phyloP scores from a whole-genome alignment of 2,329 filamentous ascomycete species.

The Fusarium bactridioides region DNA sequence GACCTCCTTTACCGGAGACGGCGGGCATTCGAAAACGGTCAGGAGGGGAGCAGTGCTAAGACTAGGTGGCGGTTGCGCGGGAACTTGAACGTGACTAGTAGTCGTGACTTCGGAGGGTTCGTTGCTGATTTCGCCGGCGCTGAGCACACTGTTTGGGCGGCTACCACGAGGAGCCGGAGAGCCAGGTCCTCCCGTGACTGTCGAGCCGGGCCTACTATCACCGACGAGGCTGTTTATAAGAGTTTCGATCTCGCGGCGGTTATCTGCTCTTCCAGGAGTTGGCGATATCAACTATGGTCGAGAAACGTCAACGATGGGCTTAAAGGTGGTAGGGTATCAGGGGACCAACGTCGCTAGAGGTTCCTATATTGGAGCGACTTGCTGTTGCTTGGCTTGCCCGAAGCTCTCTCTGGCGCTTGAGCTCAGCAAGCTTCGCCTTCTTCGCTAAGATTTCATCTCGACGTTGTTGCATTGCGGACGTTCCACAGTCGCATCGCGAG shows the following conservation, averaged over 20 bases:
- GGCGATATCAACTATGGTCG: slow-evolving; percentile 65
- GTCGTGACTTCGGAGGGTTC: slow-evolving; percentile 70
- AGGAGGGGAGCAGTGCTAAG: slow-evolving; percentile 77
- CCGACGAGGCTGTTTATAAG: slow-evolving; percentile 86
- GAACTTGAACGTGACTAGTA: slow-evolving; percentile 53
- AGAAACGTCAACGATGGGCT: slow-evolving; percentile 20
- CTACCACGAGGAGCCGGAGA: slow-evolving; percentile 76
- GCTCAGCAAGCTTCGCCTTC: slow-evolving; percentile 94
- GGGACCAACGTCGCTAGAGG: slow-evolving; percentile 73
- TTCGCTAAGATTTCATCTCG: slow-evolving; percentile 97
- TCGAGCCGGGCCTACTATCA: slow-evolving; percentile 76
- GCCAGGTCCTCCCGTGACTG: slow-evolving; percentile 67
- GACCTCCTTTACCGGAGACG: slow-evolving; percentile 79
- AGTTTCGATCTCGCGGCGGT: slow-evolving; percentile 79
- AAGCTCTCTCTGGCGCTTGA: slow-evolving; percentile 90
- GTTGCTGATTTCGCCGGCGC: slow-evolving; percentile 80
- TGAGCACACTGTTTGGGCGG: slow-evolving; percentile 86
- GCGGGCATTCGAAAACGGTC: slow-evolving; percentile 82
- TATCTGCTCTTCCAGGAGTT: slow-evolving; percentile 72
- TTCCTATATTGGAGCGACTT: slow-evolving; percentile 73
- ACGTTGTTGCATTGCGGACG: slow-evolving; percentile 73
- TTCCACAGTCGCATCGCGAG: slow-evolving; percentile 59
- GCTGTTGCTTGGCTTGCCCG: slow-evolving; percentile 78
- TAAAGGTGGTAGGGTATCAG: slow-evolving; percentile 23
- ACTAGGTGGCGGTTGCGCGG: slow-evolving; percentile 64